Evolutionary conservation across 1,284 basidiomycete genomes (phyloP), one percentile per base, ranked within the genome.

Genomic region (Microbotryomycetes sp.): DNA sequence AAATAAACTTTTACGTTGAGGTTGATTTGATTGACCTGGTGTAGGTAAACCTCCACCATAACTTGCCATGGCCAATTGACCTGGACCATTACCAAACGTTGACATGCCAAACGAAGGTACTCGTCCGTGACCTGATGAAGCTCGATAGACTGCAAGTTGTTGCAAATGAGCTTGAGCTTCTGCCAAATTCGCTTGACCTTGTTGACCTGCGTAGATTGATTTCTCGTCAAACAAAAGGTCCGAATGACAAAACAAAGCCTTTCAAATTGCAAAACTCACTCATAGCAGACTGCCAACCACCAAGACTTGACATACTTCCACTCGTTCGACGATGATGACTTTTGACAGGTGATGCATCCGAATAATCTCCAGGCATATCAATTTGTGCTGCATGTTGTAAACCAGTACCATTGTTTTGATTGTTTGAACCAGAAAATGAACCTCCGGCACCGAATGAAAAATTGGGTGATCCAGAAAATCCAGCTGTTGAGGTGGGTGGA

Each of bases 61-160:
- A 45, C 91, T 87, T 84, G 93, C 89, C 83, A 92, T 92, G 5
- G 66, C 64, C 49, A 68, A 60, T 46, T 68, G 66, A 4, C 66
- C 66, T 0, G 66, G 64, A 6, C 66, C 66, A 42, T 60, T 63
- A 46, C 62, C 57, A 1, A 60, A 58, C 42, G 54, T 58, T 16
- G 92, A 92, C 81, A 96, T 92, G 72, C 89, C 91, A 80, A 97
- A 97, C 0, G 96, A 98, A 15, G 91, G 84, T 83, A 94, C 92
- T 80, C 96, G 94, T 73, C 90, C 86, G 76, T 97, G 94, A 67
- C 96, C 92, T 15, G 92, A 88, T 2, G 91, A 91, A 36, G 91
- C 92, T 69, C 96, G 88, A 82, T 97, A 98, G 74, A 97, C 92
- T 73, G 96, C 91, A 53, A 98, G 81, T 71, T 93, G 94, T 72